A percentile compares a stretch with the other conserved stretches of the same genome.
Evolutionary conservation across 176 grass and related monocot species (phyloP).

Genomic region (Saccharum officinarum): DNA sequence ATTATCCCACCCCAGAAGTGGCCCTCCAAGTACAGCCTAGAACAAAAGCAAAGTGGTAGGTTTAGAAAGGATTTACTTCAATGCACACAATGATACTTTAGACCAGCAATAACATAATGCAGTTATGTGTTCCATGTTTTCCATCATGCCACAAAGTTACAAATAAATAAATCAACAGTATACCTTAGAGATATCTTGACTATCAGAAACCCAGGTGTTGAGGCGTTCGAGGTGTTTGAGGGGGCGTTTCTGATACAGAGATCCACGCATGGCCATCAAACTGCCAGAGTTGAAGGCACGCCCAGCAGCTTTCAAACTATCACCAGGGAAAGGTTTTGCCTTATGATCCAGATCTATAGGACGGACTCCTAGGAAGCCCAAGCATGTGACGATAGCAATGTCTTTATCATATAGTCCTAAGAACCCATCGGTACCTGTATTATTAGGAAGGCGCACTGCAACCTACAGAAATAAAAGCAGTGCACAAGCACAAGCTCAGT

Average conservation of each 20-base stretch:
- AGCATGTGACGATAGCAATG: conserved; percentile 10
- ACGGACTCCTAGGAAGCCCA: not conserved
- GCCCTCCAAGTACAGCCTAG: conserved; percentile 40
- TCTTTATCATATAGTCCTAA: conserved; percentile 20
- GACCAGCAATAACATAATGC: not conserved
- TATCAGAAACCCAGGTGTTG: not conserved
- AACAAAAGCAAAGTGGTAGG: not conserved
- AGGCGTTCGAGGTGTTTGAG: no score
- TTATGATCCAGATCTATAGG: not conserved
- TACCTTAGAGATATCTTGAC: not conserved
- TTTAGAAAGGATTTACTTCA: not conserved
- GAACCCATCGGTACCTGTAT: not conserved
- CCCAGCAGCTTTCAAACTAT: not conserved
- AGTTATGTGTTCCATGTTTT: not conserved
- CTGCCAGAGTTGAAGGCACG: not conserved
- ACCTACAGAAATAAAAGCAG: conserved; percentile 14
- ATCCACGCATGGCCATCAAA: not conserved
- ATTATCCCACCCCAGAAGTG: not conserved
- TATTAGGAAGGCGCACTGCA: conserved; percentile 13
- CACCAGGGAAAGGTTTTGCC: not conserved
- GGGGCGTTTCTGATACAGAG: not conserved
- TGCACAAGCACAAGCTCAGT: not conserved
- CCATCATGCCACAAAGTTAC: not conserved
- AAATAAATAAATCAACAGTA: not conserved
- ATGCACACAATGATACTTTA: not conserved